These are phyloP conservation scores for Panellus pusillus DNA, from an alignment of 768 basidiomycete genomes.

Conservation along the genomic window DNA sequence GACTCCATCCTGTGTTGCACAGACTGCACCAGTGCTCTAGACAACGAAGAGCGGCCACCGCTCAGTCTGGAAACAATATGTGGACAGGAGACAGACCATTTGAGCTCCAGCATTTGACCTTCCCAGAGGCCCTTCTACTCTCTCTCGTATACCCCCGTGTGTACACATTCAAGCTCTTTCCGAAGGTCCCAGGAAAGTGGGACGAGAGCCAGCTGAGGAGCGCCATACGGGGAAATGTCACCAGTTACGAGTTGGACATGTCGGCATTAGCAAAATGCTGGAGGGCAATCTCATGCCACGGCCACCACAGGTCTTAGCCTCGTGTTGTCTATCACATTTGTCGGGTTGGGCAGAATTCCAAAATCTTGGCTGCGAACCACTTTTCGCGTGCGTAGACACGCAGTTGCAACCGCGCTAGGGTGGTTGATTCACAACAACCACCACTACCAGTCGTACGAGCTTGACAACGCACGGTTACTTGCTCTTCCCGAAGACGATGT, in stretches of 20 bases:
- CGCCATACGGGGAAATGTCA: slow-evolving; percentile 38
- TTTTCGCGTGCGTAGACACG: slow-evolving; percentile 32
- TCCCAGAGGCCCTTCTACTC: slow-evolving; percentile 40
- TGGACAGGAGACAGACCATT: slow-evolving; percentile 39
- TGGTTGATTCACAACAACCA: slow-evolving; percentile 40
- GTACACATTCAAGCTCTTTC: slow-evolving; percentile 38
- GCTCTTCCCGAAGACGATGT: slow-evolving; percentile 34
- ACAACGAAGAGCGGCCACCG: no score
- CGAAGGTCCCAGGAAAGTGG: slow-evolving; percentile 6
- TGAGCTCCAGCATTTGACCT: slow-evolving; percentile 29
- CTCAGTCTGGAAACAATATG: slow-evolving; percentile 37
- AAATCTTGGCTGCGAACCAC: slow-evolving; percentile 28
- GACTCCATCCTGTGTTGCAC: no score
- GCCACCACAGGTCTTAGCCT: slow-evolving; percentile 27
- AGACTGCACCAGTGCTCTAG: no score
- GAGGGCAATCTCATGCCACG: slow-evolving; percentile 35
- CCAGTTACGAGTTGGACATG: slow-evolving; percentile 28
- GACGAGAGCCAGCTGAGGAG: slow-evolving; percentile 21
- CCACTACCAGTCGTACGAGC: slow-evolving; percentile 31
- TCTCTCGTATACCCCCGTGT: slow-evolving; percentile 30
- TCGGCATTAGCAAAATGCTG: slow-evolving; percentile 32
- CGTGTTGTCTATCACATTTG: slow-evolving; percentile 36
- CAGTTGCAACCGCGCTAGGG: slow-evolving; percentile 29
- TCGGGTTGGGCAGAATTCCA: slow-evolving; percentile 29
- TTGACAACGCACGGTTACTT: slow-evolving; percentile 20